Percentiles rank a stretch among this genome's conserved stretches.
Evolutionary conservation across 1,284 basidiomycete genomes (phyloP).

Genomic region (Puccinia coronata): DNA sequence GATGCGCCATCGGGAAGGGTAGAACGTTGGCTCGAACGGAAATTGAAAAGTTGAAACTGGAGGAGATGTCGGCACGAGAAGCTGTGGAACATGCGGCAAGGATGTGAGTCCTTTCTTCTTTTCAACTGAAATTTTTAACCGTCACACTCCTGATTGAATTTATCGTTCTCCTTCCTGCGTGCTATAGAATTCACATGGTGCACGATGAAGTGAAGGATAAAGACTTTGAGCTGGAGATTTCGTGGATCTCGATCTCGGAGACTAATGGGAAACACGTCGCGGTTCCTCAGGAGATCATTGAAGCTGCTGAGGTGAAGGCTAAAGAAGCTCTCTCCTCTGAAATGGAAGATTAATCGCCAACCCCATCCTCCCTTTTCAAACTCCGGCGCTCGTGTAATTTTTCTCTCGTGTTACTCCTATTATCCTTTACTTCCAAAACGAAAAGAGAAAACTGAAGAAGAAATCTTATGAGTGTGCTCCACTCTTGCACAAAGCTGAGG

Average conservation of each 20-base stretch:
- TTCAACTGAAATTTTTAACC: background rate
- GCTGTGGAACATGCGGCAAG: conserved; percentile 91
- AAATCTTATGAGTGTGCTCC: no score
- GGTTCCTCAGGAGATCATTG: conserved; percentile 79
- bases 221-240: conserved; percentile 95
- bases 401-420: no score
- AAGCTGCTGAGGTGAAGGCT: conserved; percentile 84
- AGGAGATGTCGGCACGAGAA: conserved; percentile 74
- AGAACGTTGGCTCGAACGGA: conserved; percentile 97
- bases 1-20: conserved; percentile 93
- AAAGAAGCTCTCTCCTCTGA: conserved; percentile 79
- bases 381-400: no score
- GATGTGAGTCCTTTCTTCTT: conserved; percentile 69
- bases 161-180: background rate
- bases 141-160: background rate
- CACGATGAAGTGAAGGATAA: conserved; percentile 98
- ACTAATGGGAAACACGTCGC: conserved; percentile 75
- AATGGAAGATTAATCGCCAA: conserved; percentile 77
- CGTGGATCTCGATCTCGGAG: conserved; percentile 83
- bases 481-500: no score
- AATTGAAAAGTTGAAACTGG: conserved; percentile 87
- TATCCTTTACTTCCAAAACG: no score
- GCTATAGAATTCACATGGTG: conserved; percentile 83
- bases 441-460: no score
- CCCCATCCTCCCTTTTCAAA: no score